Conservation (phyloP, 2,329 filamentous ascomycete species). For the Curvularia spicifera region DNA sequence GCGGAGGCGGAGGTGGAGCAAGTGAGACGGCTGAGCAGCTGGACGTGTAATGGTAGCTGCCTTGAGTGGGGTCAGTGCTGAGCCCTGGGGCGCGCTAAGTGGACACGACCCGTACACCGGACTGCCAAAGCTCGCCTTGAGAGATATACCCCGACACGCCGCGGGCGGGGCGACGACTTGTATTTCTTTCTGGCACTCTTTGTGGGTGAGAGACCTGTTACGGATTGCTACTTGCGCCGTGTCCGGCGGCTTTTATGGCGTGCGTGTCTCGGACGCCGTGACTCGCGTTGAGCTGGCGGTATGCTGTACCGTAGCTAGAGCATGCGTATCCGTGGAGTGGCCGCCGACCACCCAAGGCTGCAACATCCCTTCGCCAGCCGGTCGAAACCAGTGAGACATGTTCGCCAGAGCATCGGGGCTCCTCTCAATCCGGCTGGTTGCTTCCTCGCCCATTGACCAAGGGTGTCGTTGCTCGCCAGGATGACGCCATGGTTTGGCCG, state of each 20-base stretch:
- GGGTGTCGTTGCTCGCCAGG: slow-evolving; percentile 2
- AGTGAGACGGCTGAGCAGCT: slow-evolving; percentile 22
- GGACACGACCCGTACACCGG: slow-evolving; percentile 15
- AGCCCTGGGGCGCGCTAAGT: slow-evolving; percentile 12
- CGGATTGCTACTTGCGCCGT: background rate
- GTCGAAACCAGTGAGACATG: slow-evolving; percentile 4
- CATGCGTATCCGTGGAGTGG: background rate
- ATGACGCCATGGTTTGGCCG: slow-evolving; percentile 10
- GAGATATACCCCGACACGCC: background rate
- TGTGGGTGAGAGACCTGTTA: background rate
- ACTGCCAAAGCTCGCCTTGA: slow-evolving; percentile 7
- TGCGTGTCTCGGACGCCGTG: background rate
- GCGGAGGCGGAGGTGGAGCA: slow-evolving; percentile 23
- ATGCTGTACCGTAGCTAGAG: background rate
- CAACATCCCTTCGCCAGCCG: slow-evolving; percentile 11
- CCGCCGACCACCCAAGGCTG: slow-evolving; percentile 4
- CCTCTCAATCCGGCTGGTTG: background rate
- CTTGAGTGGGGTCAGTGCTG: slow-evolving; percentile 25
- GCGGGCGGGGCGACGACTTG: background rate
- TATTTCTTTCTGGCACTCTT: background rate
- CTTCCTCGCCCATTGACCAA: background rate
- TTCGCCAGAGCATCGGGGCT: background rate
- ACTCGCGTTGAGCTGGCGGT: background rate
- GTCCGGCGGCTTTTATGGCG: background rate
- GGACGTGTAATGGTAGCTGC: slow-evolving; percentile 26